Base-by-base conservation (phyloP, 495 filamentous ascomycete genomes). In the Aspergillus heteromorphus region DNA sequence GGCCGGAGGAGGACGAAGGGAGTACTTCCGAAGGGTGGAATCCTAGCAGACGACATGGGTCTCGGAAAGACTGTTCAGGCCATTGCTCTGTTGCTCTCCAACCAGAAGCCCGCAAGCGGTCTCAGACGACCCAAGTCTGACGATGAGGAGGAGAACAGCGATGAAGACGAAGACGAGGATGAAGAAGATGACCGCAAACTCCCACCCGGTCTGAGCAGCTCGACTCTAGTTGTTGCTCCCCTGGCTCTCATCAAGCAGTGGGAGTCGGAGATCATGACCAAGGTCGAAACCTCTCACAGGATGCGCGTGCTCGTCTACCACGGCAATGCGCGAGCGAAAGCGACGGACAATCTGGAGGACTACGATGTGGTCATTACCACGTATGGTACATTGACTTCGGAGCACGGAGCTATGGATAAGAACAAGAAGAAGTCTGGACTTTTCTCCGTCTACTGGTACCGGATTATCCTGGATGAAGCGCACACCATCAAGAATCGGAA, bases 301-400 rank as follows among this genome's bases (percentile, higher is more conserved):
- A 75, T 96, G 18, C 81, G 83, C 52, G 91, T 98, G 8, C 85
- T 82, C 56, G 83, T 98, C 19, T 95, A 98, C 62, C 93, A 98
- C 62, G 93, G 93, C 5, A 80, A 88, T 2, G 81, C 84, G 49
- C 87, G 93, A 4, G 87, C 90, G 2, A 97, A 96, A 62, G 76
- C 83, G 3, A 81, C 82, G 55, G 75, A 80, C 43, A 83, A 88
- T 18, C 74, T 98, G 29, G 85, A 84, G 60, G 80, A 81, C 49
- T 96, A 95, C 63, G 93, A 98, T 66, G 89, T 98, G 5, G 95
- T 98, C 40, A 95, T 98, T 60, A 97, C 93, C 0, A 98, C 93
- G 1, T 98, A 97, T 60, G 89, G 96, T 57, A 92, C 92, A 38
- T 74, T 98, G 2, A 89, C 92, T 13, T 96, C 93, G 2, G 93